Evolutionary conservation across 2,329 filamentous ascomycete species (phyloP), one percentile per base, ranked within the genome.

Genomic region (Myriosclerotinia curreyana): DNA sequence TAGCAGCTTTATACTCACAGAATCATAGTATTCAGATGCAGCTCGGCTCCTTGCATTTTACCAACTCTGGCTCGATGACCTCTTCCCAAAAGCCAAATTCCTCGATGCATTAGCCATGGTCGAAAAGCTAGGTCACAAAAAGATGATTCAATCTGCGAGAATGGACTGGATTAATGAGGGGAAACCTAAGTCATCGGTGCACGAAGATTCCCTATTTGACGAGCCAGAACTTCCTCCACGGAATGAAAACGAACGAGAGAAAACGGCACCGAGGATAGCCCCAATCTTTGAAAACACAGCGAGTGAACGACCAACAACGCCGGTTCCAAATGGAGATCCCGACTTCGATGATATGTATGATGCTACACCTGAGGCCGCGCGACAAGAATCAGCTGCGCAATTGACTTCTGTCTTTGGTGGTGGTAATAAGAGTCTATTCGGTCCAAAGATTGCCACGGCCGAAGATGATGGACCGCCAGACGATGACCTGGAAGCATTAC

Each of bases 51-150:
- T 99, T 55, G 91, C 90, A 31, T 91, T 96, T 74, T 99, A 98
- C 74, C 95, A 98, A 75, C 77, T 96, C 64, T 99, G 95, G 95
- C 88, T 99, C 2, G 94, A 99, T 76, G 92, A 97, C 73, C 81
- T 99, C 15, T 99, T 93, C 73, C 95, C 95, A 15, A 92, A 96
- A 73, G 95, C 94, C 6, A 94, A 92, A 73, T 99, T 99, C 73
- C 84, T 90, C 55, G 95, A 99, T 72, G 95, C 90, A 3, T 80
- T 98, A 8, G 79, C 83, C 48, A 96, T 98, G 80, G 91, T 98
- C 2, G 95, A 99, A 76, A 97, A 96, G 77, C 82, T 92, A 0
- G 95, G 95, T 1, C 95, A 97, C 76, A 91, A 89, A 71, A 93
- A 90, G 74, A 81, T 82, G 17, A 83, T 98, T 74, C 85, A 90